Evolutionary conservation across 768 basidiomycete genomes (phyloP).

Genomic region (Mycena belliarum): DNA sequence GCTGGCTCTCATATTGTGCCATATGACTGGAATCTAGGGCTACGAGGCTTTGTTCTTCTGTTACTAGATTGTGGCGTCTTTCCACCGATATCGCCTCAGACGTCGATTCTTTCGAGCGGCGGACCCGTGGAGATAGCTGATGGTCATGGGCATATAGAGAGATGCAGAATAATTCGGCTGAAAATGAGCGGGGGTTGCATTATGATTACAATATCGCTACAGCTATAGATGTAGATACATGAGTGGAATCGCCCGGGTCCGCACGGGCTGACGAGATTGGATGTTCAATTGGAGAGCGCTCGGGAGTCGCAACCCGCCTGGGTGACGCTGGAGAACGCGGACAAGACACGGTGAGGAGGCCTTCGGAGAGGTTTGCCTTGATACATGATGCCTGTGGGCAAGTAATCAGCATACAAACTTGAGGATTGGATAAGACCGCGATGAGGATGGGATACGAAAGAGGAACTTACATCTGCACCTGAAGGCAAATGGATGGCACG

Average conservation of each 20-base stretch:
- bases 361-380: slow-evolving; percentile 36
- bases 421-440: slow-evolving; percentile 2
- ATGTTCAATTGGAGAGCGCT: slow-evolving; percentile 4
- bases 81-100: too few relatives aligned
- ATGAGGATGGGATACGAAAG: neutral
- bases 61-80: too few relatives aligned
- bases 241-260: slow-evolving; percentile 7
- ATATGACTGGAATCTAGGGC: too few relatives aligned
- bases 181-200: neutral
- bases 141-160: too few relatives aligned
- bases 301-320: neutral
- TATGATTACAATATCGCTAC: slow-evolving; percentile 11
- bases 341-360: slow-evolving; percentile 47
- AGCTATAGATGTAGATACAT: slow-evolving; percentile 4
- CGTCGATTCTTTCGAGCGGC: too few relatives aligned
- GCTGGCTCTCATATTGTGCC: too few relatives aligned
- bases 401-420: slow-evolving; percentile 24
- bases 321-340: slow-evolving; percentile 30
- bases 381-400: slow-evolving; percentile 37
- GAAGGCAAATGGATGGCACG: slow-evolving; percentile 38
- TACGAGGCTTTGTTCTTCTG: too few relatives aligned
- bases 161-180: too few relatives aligned
- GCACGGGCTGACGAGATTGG: slow-evolving; percentile 20
- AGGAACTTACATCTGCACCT: slow-evolving; percentile 37
- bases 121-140: neutral